Conservation (phyloP, 345 rosid genomes). For the Cardamine resedifolia region DNA sequence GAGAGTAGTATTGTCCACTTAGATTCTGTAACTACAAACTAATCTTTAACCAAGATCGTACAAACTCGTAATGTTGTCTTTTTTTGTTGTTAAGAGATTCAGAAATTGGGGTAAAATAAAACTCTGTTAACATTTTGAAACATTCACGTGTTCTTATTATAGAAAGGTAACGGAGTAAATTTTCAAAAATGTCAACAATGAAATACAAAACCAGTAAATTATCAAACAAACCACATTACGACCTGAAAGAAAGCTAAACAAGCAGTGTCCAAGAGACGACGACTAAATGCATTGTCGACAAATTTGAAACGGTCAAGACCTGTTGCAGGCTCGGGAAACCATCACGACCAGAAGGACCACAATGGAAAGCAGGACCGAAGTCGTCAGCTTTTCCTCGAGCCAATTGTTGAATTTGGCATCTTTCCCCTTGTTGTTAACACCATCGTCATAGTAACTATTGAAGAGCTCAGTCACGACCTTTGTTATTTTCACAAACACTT, state of each 20-base stretch:
- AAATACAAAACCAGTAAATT: slow-evolving; percentile 16
- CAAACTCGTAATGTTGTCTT: slow-evolving; percentile 1
- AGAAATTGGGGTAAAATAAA: neutral
- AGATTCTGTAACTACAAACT: slow-evolving; percentile 23
- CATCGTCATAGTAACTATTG: slow-evolving; percentile 31
- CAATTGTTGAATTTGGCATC: slow-evolving; percentile 41
- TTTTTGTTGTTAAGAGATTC: neutral
- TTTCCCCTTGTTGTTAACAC: slow-evolving; percentile 23
- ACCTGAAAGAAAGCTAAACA: slow-evolving; percentile 27
- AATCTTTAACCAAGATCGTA: slow-evolving; percentile 15
- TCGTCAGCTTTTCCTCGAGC: slow-evolving; percentile 63
- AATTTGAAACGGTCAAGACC: slow-evolving; percentile 57
- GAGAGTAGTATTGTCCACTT: slow-evolving; percentile 20
- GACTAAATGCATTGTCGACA: slow-evolving; percentile 46
- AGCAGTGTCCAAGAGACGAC: slow-evolving; percentile 6
- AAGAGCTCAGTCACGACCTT: slow-evolving; percentile 48
- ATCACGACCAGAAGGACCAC: slow-evolving; percentile 78
- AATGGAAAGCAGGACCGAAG: slow-evolving; percentile 72
- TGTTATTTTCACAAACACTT: slow-evolving; percentile 48
- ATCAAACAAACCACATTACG: slow-evolving; percentile 21
- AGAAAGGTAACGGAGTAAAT: neutral
- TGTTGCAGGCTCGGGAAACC: slow-evolving; percentile 56
- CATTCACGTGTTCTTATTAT: slow-evolving; percentile 17
- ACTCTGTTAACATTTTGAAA: slow-evolving; percentile 3
- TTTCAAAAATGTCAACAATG: slow-evolving; percentile 23